These are phyloP conservation scores for Sclerotinia minor DNA, from an alignment of 2,329 filamentous ascomycete genomes.

Conservation along the genomic window DNA sequence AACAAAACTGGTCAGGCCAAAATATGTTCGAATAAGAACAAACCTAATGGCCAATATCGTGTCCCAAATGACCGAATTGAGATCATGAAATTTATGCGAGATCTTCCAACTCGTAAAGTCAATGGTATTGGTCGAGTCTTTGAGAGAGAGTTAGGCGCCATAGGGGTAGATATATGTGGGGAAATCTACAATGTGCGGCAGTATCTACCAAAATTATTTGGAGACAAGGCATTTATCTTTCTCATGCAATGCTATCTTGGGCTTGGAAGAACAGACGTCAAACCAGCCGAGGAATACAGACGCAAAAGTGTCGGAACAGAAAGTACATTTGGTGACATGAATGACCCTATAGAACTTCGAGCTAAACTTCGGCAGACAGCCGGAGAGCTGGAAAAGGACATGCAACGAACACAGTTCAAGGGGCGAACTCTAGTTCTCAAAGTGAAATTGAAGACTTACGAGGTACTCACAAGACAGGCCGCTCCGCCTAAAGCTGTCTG, in stretches of 20 bases:
- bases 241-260: constrained; percentile 82
- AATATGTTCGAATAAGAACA: constrained; percentile 93
- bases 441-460: constrained; percentile 90
- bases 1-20: constrained; percentile 58
- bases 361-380: constrained; percentile 80
- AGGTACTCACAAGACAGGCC: constrained; percentile 82
- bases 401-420: constrained; percentile 77
- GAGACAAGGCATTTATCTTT: constrained; percentile 88
- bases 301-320: constrained; percentile 94
- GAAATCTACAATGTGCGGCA: constrained; percentile 79
- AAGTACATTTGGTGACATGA: constrained; percentile 82
- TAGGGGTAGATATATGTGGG: constrained; percentile 84
- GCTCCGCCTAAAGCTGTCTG: constrained; percentile 71
- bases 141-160: constrained; percentile 83
- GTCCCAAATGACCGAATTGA: constrained; percentile 69
- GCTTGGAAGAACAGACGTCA: constrained; percentile 78
- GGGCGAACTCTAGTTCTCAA: constrained; percentile 91
- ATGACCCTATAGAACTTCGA: constrained; percentile 64
- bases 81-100: constrained; percentile 83
- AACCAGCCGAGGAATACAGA: constrained; percentile 85
- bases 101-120: constrained; percentile 83
- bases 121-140: constrained; percentile 95
- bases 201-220: constrained; percentile 75
- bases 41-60: constrained; percentile 88
- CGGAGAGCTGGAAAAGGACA: constrained; percentile 82